Percentiles rank a stretch among this genome's conserved stretches.
These are phyloP conservation scores for Dactylonectria estremocensis DNA, from an alignment of 2,329 filamentous ascomycete genomes.

Conservation along the genomic window DNA sequence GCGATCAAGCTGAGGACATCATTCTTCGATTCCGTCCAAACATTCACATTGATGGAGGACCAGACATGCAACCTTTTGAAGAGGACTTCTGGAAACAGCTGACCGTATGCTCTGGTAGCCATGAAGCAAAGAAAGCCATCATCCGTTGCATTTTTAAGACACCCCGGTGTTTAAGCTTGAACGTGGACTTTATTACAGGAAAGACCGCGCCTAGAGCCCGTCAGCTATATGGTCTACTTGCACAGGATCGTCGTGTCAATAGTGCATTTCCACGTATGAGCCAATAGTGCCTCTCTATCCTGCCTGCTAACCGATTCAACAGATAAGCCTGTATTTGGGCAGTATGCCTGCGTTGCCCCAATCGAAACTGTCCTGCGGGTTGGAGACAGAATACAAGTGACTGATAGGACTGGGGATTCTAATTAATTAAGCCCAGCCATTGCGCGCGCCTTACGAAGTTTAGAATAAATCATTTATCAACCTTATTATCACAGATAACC, in stretches of 20 bases:
- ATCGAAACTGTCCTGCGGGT: not conserved
- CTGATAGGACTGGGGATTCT: not conserved
- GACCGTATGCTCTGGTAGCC: not conserved
- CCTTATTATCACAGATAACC: no score
- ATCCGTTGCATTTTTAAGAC: constrained; percentile 13
- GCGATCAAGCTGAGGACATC: constrained; percentile 3
- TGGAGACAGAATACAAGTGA: constrained; percentile 1
- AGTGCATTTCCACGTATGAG: constrained; percentile 6
- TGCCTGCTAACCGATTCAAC: not conserved
- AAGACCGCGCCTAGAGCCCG: constrained; percentile 3
- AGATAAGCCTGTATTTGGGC: constrained; percentile 17
- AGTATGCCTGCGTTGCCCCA: constrained; percentile 10
- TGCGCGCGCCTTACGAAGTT: no score
- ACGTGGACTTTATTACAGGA: constrained; percentile 2
- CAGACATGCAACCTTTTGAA: constrained; percentile 8
- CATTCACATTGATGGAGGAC: constrained; percentile 15
- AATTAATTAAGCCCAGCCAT: no score
- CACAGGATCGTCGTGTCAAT: constrained; percentile 7
- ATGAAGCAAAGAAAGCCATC: constrained; percentile 4
- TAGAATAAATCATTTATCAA: no score
- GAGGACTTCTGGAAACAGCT: constrained; percentile 9
- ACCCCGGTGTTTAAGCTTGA: constrained; percentile 13
- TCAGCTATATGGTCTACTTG: constrained; percentile 11
- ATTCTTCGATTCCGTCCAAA: constrained; percentile 11
- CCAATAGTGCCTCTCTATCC: not conserved